A percentile compares a stretch with the other conserved stretches of the same genome.
Evolutionary conservation across 2,329 filamentous ascomycete genomes (phyloP).

Genomic region (Colletotrichum karsti): DNA sequence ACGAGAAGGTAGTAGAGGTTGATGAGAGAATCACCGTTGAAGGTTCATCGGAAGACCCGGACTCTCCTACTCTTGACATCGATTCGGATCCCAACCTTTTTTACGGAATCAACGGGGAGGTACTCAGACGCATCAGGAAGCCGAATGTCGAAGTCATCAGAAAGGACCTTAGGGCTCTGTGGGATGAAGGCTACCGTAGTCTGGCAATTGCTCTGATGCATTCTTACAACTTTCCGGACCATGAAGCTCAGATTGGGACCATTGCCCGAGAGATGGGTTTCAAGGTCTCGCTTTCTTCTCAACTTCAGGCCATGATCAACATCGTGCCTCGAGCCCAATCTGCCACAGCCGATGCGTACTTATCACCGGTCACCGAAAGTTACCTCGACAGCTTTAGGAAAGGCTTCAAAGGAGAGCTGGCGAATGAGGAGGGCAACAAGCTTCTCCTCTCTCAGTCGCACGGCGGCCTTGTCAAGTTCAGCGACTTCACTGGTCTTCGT

Average conservation of each 20-base stretch:
- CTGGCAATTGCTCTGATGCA: constrained; percentile 74
- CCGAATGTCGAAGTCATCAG: constrained; percentile 61
- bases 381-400: constrained; percentile 45
- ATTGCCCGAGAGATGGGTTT: constrained; percentile 52
- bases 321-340: constrained; percentile 52
- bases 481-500: constrained; percentile 72
- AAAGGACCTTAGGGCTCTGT: constrained; percentile 63
- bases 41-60: background rate
- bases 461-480: constrained; percentile 60
- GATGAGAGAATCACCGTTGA: constrained; percentile 71
- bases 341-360: constrained; percentile 51
- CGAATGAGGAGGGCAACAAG: constrained; percentile 43
- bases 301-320: constrained; percentile 52
- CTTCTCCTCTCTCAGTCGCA: constrained; percentile 56
- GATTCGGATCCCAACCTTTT: constrained; percentile 58
- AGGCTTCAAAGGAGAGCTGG: constrained; percentile 65
- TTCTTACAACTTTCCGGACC: constrained; percentile 69
- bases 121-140: constrained; percentile 70
- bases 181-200: constrained; percentile 63
- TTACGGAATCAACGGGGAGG: constrained; percentile 72
- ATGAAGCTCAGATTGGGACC: constrained; percentile 46
- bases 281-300: constrained; percentile 45
- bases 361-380: constrained; percentile 47
- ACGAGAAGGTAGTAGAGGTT: constrained; percentile 74
- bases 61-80: constrained; percentile 32